These are phyloP conservation scores for Petunia hybrid DNA, from an alignment of 305 asterid species.

Conservation along the genomic window DNA sequence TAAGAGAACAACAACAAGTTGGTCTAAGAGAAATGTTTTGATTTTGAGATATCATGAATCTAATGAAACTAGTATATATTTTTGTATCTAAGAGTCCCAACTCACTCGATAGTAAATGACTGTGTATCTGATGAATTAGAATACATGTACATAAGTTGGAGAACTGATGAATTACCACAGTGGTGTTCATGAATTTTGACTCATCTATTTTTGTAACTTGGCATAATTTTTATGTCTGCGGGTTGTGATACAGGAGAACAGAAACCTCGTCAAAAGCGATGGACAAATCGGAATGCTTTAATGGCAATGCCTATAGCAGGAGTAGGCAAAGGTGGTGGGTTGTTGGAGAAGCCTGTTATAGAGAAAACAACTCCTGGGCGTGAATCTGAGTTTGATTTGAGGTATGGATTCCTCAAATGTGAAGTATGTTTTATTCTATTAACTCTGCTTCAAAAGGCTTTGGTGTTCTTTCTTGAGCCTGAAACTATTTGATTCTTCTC, in stretches of 20 bases:
- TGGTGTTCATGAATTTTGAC: slow-evolving; percentile 7
- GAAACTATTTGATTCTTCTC: neutral
- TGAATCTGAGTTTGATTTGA: slow-evolving; percentile 93
- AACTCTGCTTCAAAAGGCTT: neutral
- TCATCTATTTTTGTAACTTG: slow-evolving; percentile 1
- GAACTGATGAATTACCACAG: slow-evolving; percentile 1
- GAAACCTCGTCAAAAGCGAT: slow-evolving; percentile 62
- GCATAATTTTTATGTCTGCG: slow-evolving; percentile 31
- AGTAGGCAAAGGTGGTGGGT: slow-evolving; percentile 80
- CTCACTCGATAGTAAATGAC: neutral
- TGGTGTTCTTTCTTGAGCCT: neutral
- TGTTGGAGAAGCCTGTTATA: slow-evolving; percentile 84
- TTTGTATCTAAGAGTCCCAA: neutral
- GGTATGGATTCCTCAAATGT: slow-evolving; percentile 50
- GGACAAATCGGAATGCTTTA: slow-evolving; percentile 58
- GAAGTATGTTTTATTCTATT: neutral
- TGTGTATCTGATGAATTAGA: neutral
- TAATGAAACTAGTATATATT: neutral
- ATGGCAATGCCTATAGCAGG: slow-evolving; percentile 62
- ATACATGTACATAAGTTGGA: neutral
- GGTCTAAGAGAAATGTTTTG: slow-evolving; percentile 7
- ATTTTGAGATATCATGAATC: neutral
- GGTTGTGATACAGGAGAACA: slow-evolving; percentile 62
- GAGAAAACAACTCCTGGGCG: slow-evolving; percentile 91
- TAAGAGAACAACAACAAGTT: neutral